A percentile compares a stretch with the other conserved stretches of the same genome.
phyloP scores from a whole-genome alignment of 768 basidiomycete species.

The Russula compacta region DNA sequence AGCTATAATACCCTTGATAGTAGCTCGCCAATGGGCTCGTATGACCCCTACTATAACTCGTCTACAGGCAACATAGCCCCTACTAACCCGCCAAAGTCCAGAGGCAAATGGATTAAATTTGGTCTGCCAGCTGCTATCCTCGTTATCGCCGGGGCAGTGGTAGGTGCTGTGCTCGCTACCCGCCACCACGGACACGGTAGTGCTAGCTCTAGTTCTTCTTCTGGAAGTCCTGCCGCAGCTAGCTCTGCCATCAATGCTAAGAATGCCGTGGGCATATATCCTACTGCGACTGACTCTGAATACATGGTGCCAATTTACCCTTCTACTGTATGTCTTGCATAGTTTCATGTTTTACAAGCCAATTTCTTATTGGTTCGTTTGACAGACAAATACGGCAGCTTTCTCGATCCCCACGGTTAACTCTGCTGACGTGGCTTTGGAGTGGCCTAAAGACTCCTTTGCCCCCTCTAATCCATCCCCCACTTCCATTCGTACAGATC shows the following conservation, averaged over 20 bases:
- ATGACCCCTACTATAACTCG: slow-evolving; percentile 59
- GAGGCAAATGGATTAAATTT: slow-evolving; percentile 67
- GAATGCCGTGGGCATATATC: slow-evolving; percentile 53
- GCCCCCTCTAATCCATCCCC: slow-evolving; percentile 51
- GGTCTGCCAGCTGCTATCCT: slow-evolving; percentile 59
- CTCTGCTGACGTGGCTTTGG: slow-evolving; percentile 39
- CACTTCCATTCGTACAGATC: slow-evolving; percentile 60
- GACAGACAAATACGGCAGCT: slow-evolving; percentile 64
- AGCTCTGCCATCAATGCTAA: slow-evolving; percentile 53
- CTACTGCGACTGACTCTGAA: slow-evolving; percentile 69
- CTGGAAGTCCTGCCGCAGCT: slow-evolving; percentile 33
- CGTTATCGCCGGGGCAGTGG: slow-evolving; percentile 55
- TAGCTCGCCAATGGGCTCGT: slow-evolving; percentile 33
- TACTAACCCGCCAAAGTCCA: slow-evolving; percentile 38
- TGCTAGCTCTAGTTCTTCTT: slow-evolving; percentile 20
- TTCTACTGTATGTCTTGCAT: slow-evolving; percentile 57
- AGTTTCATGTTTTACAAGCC: not conserved
- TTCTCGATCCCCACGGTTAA: slow-evolving; percentile 68
- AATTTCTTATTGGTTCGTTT: not conserved
- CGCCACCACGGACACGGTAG: slow-evolving; percentile 35
- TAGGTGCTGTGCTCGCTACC: slow-evolving; percentile 70
- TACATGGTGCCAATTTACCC: slow-evolving; percentile 84
- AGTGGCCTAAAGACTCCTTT: slow-evolving; percentile 80
- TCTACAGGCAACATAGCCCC: slow-evolving; percentile 66
- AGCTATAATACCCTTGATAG: slow-evolving; percentile 30